A percentile compares a stretch with the other conserved stretches of the same genome.
Conservation (phyloP, 2,329 filamentous ascomycete species). For the Calonectria naviculata region DNA sequence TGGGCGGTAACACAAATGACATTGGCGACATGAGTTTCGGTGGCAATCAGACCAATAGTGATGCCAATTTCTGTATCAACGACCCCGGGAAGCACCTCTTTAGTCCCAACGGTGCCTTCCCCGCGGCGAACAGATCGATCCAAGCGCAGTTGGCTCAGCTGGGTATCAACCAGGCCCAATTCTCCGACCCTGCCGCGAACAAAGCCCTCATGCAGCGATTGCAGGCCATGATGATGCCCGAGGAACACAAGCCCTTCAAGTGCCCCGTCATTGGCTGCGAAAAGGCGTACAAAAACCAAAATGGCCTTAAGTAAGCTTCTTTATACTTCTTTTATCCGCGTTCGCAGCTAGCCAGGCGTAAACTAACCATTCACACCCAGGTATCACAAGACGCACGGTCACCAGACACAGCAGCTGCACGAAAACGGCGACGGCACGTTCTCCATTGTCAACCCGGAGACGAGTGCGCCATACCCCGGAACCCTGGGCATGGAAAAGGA, state of each 20-base stretch:
- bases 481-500: slow-evolving; percentile 99
- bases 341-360: neutral
- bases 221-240: slow-evolving; percentile 74
- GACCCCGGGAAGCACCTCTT: slow-evolving; percentile 95
- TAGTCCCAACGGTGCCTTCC: slow-evolving; percentile 82
- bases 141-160: slow-evolving; percentile 78
- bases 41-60: slow-evolving; percentile 49
- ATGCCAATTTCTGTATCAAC: slow-evolving; percentile 76
- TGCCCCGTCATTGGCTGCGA: slow-evolving; percentile 98
- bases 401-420: slow-evolving; percentile 95
- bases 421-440: slow-evolving; percentile 98
- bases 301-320: slow-evolving; percentile 86
- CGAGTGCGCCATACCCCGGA: slow-evolving; percentile 91
- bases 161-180: slow-evolving; percentile 80
- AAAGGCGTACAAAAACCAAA: slow-evolving; percentile 99
- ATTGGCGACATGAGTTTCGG: slow-evolving; percentile 68
- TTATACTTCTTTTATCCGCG: neutral
- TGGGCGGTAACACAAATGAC: slow-evolving; percentile 66
- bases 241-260: slow-evolving; percentile 97
- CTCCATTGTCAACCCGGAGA: slow-evolving; percentile 97
- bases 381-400: slow-evolving; percentile 85
- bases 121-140: slow-evolving; percentile 71
- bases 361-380: slow-evolving; percentile 50
- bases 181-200: slow-evolving; percentile 81
- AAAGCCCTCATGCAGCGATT: slow-evolving; percentile 67